phyloP scores from a whole-genome alignment of 2,329 filamentous ascomycete species.

The Venturia carpophila region DNA sequence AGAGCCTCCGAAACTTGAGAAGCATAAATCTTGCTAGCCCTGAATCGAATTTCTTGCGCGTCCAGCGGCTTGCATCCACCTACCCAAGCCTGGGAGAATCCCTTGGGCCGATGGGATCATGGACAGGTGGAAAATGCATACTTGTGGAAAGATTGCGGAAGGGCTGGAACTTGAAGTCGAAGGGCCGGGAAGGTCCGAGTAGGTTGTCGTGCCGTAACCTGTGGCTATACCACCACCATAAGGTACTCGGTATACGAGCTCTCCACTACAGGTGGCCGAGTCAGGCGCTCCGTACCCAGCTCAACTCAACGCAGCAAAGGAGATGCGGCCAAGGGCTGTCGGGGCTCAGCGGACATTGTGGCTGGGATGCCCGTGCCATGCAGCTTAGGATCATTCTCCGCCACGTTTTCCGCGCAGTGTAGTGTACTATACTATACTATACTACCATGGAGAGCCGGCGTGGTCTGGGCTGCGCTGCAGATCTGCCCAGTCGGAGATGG shows the following conservation, averaged over 20 bases:
- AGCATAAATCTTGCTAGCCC: neutral
- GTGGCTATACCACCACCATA: too few relatives aligned
- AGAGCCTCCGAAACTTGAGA: neutral
- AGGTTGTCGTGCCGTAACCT: too few relatives aligned
- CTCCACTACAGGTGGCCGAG: neutral
- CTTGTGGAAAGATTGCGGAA: neutral
- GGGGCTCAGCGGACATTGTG: neutral
- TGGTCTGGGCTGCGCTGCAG: neutral
- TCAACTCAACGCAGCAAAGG: neutral
- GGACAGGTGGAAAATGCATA: neutral
- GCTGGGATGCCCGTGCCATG: conserved; percentile 1
- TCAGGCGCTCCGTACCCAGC: neutral
- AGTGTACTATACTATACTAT: too few relatives aligned
- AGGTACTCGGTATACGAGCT: too few relatives aligned
- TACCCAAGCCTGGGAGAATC: neutral
- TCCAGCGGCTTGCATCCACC: neutral
- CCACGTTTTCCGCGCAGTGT: conserved; percentile 9
- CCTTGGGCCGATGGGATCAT: neutral
- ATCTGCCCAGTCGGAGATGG: conserved; percentile 3
- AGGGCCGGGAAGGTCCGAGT: neutral
- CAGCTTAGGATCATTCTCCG: neutral
- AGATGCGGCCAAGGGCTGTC: too few relatives aligned
- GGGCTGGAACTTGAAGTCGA: neutral
- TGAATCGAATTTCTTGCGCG: neutral
- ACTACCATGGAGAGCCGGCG: neutral